A percentile compares a stretch with the other conserved stretches of the same genome.
These are phyloP conservation scores for Crithidia bombi DNA, from an alignment of 208 protist species.

Conservation along the genomic window DNA sequence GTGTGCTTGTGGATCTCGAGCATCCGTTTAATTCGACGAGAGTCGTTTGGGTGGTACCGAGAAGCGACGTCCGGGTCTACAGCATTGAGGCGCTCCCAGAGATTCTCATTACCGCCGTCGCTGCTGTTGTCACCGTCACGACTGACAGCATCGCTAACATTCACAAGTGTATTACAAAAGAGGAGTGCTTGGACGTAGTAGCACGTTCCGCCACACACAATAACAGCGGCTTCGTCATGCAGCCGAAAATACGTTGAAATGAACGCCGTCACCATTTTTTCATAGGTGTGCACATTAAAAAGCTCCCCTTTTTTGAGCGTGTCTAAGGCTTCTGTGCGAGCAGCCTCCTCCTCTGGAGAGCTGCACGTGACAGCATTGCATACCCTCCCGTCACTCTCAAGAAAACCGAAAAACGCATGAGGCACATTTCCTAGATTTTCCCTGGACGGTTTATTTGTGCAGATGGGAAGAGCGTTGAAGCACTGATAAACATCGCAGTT, in stretches of 20 bases:
- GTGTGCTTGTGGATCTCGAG: slow-evolving; percentile 75
- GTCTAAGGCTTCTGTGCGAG: background rate
- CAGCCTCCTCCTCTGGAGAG: background rate
- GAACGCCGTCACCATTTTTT: slow-evolving; percentile 49
- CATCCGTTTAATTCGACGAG: slow-evolving; percentile 71
- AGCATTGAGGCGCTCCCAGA: slow-evolving; percentile 61
- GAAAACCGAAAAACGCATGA: slow-evolving; percentile 83
- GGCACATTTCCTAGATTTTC: slow-evolving; percentile 60
- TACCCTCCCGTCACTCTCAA: slow-evolving; percentile 41
- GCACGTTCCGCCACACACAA: slow-evolving; percentile 84
- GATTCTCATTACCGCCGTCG: slow-evolving; percentile 8
- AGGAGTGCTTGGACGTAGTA: slow-evolving; percentile 81
- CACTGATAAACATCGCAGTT: slow-evolving; percentile 93
- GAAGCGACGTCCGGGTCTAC: slow-evolving; percentile 73
- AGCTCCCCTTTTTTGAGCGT: background rate
- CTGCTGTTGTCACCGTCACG: slow-evolving; percentile 3
- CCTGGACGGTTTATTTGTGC: slow-evolving; percentile 84
- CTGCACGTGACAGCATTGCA: slow-evolving; percentile 20
- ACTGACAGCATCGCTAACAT: background rate
- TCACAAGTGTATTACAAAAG: slow-evolving; percentile 60
- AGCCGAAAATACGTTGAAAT: slow-evolving; percentile 53
- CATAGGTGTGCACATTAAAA: slow-evolving; percentile 69
- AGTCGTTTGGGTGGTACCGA: slow-evolving; percentile 87
- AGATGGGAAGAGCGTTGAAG: slow-evolving; percentile 82
- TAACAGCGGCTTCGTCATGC: slow-evolving; percentile 48